phyloP scores from a whole-genome alignment of 768 basidiomycete species.

The Leccinum aurantiacum region DNA sequence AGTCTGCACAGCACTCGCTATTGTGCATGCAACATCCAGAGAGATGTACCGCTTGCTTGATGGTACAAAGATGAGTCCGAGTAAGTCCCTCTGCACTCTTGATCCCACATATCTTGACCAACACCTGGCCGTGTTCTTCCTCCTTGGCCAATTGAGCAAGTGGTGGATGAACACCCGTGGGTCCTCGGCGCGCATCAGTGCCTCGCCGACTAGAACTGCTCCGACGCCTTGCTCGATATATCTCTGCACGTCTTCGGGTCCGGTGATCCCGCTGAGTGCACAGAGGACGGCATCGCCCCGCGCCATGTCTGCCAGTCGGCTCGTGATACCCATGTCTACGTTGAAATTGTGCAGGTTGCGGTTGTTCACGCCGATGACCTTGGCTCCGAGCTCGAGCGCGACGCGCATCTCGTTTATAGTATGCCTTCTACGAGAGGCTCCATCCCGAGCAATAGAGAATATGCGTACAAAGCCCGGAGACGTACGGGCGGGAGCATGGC shows the following conservation, averaged over 20 bases:
- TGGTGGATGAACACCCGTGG: conserved; percentile 76
- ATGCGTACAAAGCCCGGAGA: conserved; percentile 76
- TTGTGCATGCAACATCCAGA: conserved; percentile 56
- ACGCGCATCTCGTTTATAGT: conserved; percentile 87
- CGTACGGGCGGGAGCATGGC: conserved; percentile 82
- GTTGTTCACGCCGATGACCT: conserved; percentile 97
- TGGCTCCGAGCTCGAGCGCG: conserved; percentile 83
- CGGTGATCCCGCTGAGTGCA: conserved; percentile 89
- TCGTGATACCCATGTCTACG: conserved; percentile 96
- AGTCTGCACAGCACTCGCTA: conserved; percentile 18
- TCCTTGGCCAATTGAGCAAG: conserved; percentile 63
- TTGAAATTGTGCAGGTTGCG: conserved; percentile 95
- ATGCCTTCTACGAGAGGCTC: conserved; percentile 97
- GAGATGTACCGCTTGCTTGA: conserved; percentile 69
- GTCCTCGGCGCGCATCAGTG: conserved; percentile 88
- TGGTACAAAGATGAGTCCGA: conserved; percentile 87
- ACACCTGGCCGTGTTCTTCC: conserved; percentile 41
- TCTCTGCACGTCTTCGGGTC: conserved; percentile 72
- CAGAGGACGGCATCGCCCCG: conserved; percentile 80
- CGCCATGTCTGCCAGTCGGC: conserved; percentile 83
- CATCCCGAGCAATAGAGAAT: conserved; percentile 85
- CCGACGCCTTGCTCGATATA: conserved; percentile 86
- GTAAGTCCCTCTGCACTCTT: conserved; percentile 73
- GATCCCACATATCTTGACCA: conserved; percentile 97
- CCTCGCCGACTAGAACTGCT: conserved; percentile 94